A percentile compares a stretch with the other conserved stretches of the same genome.
These are phyloP conservation scores for Ophiognomonia clavigignenti-juglandacearum DNA, from an alignment of 2,329 filamentous ascomycete species.

Conservation along the genomic window DNA sequence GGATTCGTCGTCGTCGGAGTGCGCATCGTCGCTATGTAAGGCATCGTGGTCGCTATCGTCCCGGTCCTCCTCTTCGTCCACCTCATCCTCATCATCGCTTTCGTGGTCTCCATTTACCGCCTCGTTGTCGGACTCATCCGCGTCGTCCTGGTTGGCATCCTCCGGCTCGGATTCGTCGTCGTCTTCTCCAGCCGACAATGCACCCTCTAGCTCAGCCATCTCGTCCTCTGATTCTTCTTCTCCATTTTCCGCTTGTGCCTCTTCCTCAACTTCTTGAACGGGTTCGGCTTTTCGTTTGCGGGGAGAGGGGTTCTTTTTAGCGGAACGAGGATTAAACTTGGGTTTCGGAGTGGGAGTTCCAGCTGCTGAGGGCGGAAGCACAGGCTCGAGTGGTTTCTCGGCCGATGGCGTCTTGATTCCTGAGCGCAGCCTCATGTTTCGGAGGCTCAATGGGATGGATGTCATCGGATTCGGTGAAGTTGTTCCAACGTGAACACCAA, in stretches of 20 bases:
- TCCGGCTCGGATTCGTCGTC: constrained; percentile 51
- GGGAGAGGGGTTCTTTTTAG: constrained; percentile 9
- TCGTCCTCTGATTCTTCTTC: constrained; percentile 49
- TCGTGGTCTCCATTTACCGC: constrained; percentile 33
- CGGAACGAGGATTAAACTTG: no score
- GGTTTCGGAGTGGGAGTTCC: no score
- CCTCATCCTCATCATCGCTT: constrained; percentile 21
- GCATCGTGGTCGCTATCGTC: constrained; percentile 38
- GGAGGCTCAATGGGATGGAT: constrained; percentile 5
- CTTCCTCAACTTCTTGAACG: constrained; percentile 43
- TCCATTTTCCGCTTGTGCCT: not conserved
- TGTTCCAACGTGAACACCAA: not conserved
- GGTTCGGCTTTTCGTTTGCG: constrained; percentile 62
- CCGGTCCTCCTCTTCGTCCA: not conserved
- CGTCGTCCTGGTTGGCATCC: constrained; percentile 42
- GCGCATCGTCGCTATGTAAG: constrained; percentile 36
- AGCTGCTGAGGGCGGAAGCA: not conserved
- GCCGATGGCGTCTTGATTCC: constrained; percentile 16
- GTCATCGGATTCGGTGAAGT: constrained; percentile 1
- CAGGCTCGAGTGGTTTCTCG: constrained; percentile 9
- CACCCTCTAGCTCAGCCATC: constrained; percentile 45
- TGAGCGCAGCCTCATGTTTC: constrained; percentile 14
- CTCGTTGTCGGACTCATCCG: constrained; percentile 40
- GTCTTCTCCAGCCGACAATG: constrained; percentile 52
- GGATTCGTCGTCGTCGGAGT: constrained; percentile 27